Evolutionary conservation across 1,284 basidiomycete genomes (phyloP).

Genomic region (Cryptococcus sp.): DNA sequence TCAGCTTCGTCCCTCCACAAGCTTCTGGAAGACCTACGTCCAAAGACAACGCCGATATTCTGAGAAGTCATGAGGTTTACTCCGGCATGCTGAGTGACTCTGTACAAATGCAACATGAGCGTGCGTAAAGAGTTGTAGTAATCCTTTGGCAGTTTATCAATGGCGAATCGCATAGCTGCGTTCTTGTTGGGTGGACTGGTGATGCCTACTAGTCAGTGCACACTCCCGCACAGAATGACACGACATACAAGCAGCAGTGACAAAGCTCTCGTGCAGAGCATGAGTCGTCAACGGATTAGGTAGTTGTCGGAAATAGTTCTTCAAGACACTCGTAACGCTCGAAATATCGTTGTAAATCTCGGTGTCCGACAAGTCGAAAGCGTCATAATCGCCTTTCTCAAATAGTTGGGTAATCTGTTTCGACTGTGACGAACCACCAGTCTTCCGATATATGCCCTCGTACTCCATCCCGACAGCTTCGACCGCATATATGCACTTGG

Average conservation of each 20-base stretch:
- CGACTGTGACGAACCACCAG: slow-evolving; percentile 85
- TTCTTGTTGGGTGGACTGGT: slow-evolving; percentile 63
- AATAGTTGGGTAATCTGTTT: slow-evolving; percentile 93
- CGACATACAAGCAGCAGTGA: slow-evolving; percentile 60
- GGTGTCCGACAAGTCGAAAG: slow-evolving; percentile 81
- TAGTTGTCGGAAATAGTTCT: slow-evolving; percentile 90
- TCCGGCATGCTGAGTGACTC: slow-evolving; percentile 64
- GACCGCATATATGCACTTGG: slow-evolving; percentile 91
- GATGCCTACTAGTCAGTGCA: slow-evolving; percentile 47
- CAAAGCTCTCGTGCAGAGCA: slow-evolving; percentile 85
- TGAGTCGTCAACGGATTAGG: slow-evolving; percentile 88
- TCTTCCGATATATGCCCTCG: slow-evolving; percentile 87
- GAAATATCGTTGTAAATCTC: slow-evolving; percentile 94
- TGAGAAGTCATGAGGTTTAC: slow-evolving; percentile 90
- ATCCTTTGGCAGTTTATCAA: slow-evolving; percentile 73
- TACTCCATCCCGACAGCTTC: slow-evolving; percentile 59
- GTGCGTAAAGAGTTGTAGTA: slow-evolving; percentile 80
- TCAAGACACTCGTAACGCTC: slow-evolving; percentile 92
- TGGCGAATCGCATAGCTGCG: slow-evolving; percentile 61
- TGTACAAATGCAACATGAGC: slow-evolving; percentile 84
- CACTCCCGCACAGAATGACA: background rate
- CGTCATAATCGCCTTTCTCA: slow-evolving; percentile 79
- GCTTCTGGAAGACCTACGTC: slow-evolving; percentile 67
- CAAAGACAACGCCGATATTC: slow-evolving; percentile 99
- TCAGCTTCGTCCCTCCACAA: slow-evolving; percentile 12